Percentiles rank a stretch among this genome's conserved stretches.
Conservation (phyloP, 1,284 basidiomycete species). For the Austroboletus novae-zelandiae region DNA sequence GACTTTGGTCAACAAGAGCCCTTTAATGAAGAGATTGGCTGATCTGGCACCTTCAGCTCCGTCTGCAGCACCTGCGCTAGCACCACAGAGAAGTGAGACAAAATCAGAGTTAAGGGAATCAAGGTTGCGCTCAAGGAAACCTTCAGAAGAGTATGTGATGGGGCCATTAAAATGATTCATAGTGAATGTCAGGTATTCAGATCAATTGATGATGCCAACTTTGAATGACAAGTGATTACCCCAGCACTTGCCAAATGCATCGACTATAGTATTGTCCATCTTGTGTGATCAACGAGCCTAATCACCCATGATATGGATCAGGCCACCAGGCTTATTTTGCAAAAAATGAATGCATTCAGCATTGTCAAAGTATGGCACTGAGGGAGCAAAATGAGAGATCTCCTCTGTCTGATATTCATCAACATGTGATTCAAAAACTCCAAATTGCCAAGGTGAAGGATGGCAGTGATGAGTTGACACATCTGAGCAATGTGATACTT, state of each 20-base stretch:
- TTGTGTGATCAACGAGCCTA: conserved; percentile 85
- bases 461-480: conserved; percentile 91
- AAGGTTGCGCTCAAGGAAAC: conserved; percentile 86
- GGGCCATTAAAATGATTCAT: conserved; percentile 82
- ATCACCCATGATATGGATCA: conserved; percentile 98
- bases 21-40: conserved; percentile 88
- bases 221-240: conserved; percentile 92
- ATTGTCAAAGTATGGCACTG: conserved; percentile 86
- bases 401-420: conserved; percentile 86
- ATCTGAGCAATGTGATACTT: conserved; percentile 93
- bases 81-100: no score
- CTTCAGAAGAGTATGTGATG: conserved; percentile 88
- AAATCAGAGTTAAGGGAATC: no score
- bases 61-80: no score
- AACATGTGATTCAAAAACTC: conserved; percentile 87
- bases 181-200: conserved; percentile 85
- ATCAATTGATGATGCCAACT: conserved; percentile 65
- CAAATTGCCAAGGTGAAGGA: conserved; percentile 94
- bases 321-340: conserved; percentile 84
- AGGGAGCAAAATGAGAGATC: conserved; percentile 67
- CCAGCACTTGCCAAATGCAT: conserved; percentile 93
- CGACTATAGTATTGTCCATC: conserved; percentile 92
- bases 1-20: conserved; percentile 83
- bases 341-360: no score
- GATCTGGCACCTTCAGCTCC: conserved; percentile 85